Percentiles rank a stretch among this genome's conserved stretches.
These are phyloP conservation scores for Sphaerulina musiva DNA, from an alignment of 2,329 filamentous ascomycete species.

Conservation along the genomic window DNA sequence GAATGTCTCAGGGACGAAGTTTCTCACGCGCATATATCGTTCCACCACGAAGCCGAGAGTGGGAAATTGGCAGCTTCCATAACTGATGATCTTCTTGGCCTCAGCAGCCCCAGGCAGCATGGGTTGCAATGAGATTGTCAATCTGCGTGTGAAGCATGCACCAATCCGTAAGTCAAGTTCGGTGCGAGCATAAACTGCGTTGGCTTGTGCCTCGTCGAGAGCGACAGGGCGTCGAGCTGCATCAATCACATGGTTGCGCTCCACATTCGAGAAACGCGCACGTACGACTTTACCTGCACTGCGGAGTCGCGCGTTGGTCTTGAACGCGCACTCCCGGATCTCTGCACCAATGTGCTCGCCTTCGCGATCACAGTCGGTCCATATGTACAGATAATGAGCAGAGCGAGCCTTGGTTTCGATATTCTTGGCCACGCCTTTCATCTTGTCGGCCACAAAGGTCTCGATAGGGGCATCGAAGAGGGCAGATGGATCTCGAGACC, in stretches of 20 bases:
- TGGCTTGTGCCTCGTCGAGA: slow-evolving; percentile 77
- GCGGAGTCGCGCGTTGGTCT: slow-evolving; percentile 61
- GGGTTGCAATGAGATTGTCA: slow-evolving; percentile 69
- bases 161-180: slow-evolving; percentile 91
- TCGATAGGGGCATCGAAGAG: slow-evolving; percentile 77
- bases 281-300: slow-evolving; percentile 61
- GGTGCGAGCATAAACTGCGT: slow-evolving; percentile 81
- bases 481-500: slow-evolving; percentile 65
- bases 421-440: slow-evolving; percentile 74
- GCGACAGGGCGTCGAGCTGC: slow-evolving; percentile 71
- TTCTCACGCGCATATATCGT: slow-evolving; percentile 85
- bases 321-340: slow-evolving; percentile 72
- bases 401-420: slow-evolving; percentile 70
- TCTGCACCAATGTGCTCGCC: slow-evolving; percentile 94
- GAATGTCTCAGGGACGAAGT: slow-evolving; percentile 86
- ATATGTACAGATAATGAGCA: slow-evolving; percentile 77
- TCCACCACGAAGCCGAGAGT: slow-evolving; percentile 96
- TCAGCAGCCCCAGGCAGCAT: slow-evolving; percentile 74
- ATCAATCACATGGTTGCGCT: slow-evolving; percentile 81
- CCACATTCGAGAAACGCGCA: slow-evolving; percentile 92
- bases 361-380: slow-evolving; percentile 98
- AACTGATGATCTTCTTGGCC: slow-evolving; percentile 38
- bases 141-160: slow-evolving; percentile 82
- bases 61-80: slow-evolving; percentile 82
- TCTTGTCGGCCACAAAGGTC: slow-evolving; percentile 63